These are phyloP conservation scores for Entophlyctis helioformis DNA, from an alignment of 192 early-diverging fungal species.

Conservation along the genomic window DNA sequence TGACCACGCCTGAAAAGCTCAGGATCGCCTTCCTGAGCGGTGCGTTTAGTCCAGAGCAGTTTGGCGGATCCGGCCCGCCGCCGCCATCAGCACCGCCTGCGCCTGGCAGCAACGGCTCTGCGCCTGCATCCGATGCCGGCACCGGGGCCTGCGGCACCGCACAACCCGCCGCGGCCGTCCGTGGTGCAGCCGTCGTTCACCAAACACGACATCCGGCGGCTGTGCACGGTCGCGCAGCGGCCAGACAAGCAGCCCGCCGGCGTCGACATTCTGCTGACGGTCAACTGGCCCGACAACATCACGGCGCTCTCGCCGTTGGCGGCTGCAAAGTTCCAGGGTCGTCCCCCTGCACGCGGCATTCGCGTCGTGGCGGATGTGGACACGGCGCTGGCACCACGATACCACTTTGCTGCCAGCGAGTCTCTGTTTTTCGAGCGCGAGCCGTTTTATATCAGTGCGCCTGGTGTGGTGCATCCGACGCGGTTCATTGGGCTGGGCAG, in stretches of 20 bases:
- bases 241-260: not conserved
- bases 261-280: slow-evolving; percentile 71
- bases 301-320: slow-evolving; percentile 3
- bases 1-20: slow-evolving; percentile 45
- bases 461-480: slow-evolving; percentile 45
- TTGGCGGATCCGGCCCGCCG: not conserved
- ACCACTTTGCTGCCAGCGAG: slow-evolving; percentile 71
- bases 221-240: not conserved
- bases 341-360: slow-evolving; percentile 8
- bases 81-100: too few relatives aligned
- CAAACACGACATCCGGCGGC: too few relatives aligned
- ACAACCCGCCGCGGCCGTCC: too few relatives aligned
- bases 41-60: slow-evolving; percentile 11
- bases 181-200: too few relatives aligned
- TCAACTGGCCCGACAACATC: slow-evolving; percentile 68
- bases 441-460: slow-evolving; percentile 60
- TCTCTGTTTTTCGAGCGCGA: slow-evolving; percentile 70
- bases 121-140: too few relatives aligned
- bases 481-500: slow-evolving; percentile 74
- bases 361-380: slow-evolving; percentile 30
- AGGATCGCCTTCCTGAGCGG: slow-evolving; percentile 54
- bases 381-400: slow-evolving; percentile 57
- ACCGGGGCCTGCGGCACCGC: too few relatives aligned
- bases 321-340: slow-evolving; percentile 1
- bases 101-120: too few relatives aligned